These are phyloP conservation scores for Chlorella sp. DNA, from an alignment of 139 green algal species.

Conservation along the genomic window DNA sequence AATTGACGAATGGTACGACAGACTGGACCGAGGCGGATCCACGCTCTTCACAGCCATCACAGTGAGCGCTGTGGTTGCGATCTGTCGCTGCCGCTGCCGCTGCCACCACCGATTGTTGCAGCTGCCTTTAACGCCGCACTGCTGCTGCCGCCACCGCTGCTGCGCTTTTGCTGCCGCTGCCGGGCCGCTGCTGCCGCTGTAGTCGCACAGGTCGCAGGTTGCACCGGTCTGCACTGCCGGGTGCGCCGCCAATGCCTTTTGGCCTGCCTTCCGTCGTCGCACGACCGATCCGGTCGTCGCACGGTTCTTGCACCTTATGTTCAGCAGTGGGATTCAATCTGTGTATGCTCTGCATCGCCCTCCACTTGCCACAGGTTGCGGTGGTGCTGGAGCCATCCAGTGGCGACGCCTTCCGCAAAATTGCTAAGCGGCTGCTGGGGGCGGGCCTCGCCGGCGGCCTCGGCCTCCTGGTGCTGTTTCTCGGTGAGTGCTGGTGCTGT, in stretches of 20 bases:
- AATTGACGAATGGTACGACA: not conserved
- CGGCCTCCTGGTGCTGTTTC: slow-evolving; percentile 6
- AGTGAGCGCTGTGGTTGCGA: not conserved
- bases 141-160: too few relatives aligned
- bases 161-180: not conserved
- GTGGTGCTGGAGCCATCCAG: slow-evolving; percentile 35
- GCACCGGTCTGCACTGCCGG: too few relatives aligned
- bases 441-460: slow-evolving; percentile 4
- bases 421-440: slow-evolving; percentile 4
- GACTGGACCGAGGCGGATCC: not conserved
- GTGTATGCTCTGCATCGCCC: not conserved
- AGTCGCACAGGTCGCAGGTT: too few relatives aligned
- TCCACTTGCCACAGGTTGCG: not conserved
- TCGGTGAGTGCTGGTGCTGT: slow-evolving; percentile 1
- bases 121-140: too few relatives aligned
- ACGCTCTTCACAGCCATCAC: not conserved
- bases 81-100: not conserved
- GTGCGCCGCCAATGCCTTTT: too few relatives aligned
- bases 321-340: too few relatives aligned
- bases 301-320: too few relatives aligned
- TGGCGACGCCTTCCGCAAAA: slow-evolving; percentile 24
- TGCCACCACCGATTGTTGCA: not conserved
- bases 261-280: too few relatives aligned
- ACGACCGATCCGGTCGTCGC: too few relatives aligned
- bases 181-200: too few relatives aligned